These are phyloP conservation scores for Daldinia loculata DNA, from an alignment of 495 filamentous ascomycete species.

Conservation along the genomic window DNA sequence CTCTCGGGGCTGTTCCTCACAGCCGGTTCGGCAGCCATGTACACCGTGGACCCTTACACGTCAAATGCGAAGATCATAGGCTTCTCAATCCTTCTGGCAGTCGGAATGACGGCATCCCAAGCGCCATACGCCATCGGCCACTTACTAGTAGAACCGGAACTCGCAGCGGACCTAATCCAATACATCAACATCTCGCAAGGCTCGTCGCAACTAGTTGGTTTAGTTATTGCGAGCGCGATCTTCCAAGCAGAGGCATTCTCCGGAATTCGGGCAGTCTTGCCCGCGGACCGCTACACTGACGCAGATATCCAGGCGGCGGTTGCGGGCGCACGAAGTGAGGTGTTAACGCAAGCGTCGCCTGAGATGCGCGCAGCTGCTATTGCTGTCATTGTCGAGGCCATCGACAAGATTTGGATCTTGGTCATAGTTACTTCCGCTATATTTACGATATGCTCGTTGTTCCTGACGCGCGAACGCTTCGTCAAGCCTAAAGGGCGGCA, in stretches of 20 bases:
- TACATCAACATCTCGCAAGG: constrained; percentile 64
- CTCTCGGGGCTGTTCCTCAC: constrained; percentile 55
- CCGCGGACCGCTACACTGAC: constrained; percentile 34
- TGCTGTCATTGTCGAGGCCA: constrained; percentile 55
- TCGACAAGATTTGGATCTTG: constrained; percentile 58
- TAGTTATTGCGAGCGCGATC: constrained; percentile 62
- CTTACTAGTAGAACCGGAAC: constrained; percentile 48
- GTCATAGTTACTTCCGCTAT: constrained; percentile 56
- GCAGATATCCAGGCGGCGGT: constrained; percentile 54
- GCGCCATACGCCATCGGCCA: constrained; percentile 62
- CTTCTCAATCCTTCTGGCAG: constrained; percentile 57
- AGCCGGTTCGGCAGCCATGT: constrained; percentile 60
- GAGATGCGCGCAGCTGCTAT: constrained; percentile 47
- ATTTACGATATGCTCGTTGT: constrained; percentile 48
- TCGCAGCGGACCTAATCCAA: constrained; percentile 54
- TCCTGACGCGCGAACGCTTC: constrained; percentile 56
- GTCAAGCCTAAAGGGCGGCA: constrained; percentile 2
- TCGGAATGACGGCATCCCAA: constrained; percentile 61
- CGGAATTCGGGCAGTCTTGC: constrained; percentile 42
- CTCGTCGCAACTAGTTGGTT: constrained; percentile 57
- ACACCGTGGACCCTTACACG: constrained; percentile 47
- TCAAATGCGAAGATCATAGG: constrained; percentile 57
- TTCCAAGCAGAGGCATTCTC: constrained; percentile 58
- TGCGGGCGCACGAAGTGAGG: constrained; percentile 49
- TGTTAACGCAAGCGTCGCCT: constrained; percentile 48